Conservation (phyloP, 257 asterid genomes). For the Jaltomata sinuosa region DNA sequence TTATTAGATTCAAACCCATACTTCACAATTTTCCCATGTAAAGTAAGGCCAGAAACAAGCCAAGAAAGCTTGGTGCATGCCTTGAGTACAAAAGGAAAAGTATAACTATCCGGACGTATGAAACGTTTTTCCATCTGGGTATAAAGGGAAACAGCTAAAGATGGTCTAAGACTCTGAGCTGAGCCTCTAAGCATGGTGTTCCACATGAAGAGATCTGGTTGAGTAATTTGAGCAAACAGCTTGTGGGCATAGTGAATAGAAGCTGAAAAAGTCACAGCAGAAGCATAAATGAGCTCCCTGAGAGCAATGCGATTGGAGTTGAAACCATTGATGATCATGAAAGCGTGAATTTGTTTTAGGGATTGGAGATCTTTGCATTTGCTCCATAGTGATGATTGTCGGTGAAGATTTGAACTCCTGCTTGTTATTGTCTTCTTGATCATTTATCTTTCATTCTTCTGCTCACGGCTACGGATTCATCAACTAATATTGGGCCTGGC, state of each 20-base stretch:
- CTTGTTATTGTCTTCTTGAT: conserved; percentile 27
- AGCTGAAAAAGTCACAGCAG: conserved; percentile 18
- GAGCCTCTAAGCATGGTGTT: conserved; percentile 76
- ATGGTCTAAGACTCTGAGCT: conserved; percentile 61
- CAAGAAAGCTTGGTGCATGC: conserved; percentile 58
- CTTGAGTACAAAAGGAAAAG: conserved; percentile 56
- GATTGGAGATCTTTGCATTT: conserved; percentile 35
- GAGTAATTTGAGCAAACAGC: conserved; percentile 44
- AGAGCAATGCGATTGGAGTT: conserved; percentile 24
- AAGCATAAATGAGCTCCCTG: conserved; percentile 42
- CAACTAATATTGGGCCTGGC: not conserved
- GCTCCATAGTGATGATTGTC: conserved; percentile 30
- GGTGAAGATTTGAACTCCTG: conserved; percentile 28
- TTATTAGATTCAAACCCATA: conserved; percentile 60
- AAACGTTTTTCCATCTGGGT: conserved; percentile 26
- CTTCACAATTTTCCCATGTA: conserved; percentile 57
- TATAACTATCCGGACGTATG: conserved; percentile 41
- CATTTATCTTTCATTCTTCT: conserved; percentile 9
- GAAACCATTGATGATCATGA: conserved; percentile 34
- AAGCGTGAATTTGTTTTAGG: conserved; percentile 41
- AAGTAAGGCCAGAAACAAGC: conserved; percentile 30
- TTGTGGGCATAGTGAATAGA: conserved; percentile 47
- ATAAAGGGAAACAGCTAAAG: conserved; percentile 31
- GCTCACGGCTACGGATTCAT: not conserved
- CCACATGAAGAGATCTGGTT: conserved; percentile 64